phyloP scores from a whole-genome alignment of 1,284 basidiomycete species.

The Ustilago vetiveriae region DNA sequence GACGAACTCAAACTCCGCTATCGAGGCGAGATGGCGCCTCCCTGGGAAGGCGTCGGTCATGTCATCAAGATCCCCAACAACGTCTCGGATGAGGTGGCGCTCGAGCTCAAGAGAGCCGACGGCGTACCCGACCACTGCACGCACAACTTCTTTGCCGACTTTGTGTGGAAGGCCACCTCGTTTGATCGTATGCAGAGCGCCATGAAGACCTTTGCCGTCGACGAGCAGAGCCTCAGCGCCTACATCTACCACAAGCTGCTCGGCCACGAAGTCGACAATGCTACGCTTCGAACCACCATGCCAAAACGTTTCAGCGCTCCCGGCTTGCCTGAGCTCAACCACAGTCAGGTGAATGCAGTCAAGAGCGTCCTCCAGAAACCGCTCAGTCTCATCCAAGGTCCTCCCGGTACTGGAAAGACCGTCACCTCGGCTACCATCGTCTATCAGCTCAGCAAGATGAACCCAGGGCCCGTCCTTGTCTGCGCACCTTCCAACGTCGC shows the following conservation, averaged over 20 bases:
- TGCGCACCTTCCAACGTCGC: slow-evolving; percentile 99
- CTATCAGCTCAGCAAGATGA: slow-evolving; percentile 99
- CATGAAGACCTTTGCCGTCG: slow-evolving; percentile 99
- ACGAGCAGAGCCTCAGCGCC: slow-evolving; percentile 98
- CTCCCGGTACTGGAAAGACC: slow-evolving; percentile 98
- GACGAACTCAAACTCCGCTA: slow-evolving; percentile 94
- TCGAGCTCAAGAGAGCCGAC: slow-evolving; percentile 89
- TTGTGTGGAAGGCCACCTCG: slow-evolving; percentile 99
- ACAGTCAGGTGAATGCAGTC: slow-evolving; percentile 98
- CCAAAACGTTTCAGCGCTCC: slow-evolving; percentile 95
- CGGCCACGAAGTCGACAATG: slow-evolving; percentile 92
- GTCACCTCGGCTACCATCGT: slow-evolving; percentile 99
- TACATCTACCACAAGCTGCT: slow-evolving; percentile 99
- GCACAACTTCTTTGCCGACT: slow-evolving; percentile 93
- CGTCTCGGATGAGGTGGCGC: slow-evolving; percentile 94
- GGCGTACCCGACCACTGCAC: slow-evolving; percentile 95
- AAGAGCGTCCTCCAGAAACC: slow-evolving; percentile 98
- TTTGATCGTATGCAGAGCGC: slow-evolving; percentile 99
- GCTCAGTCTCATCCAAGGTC: slow-evolving; percentile 92
- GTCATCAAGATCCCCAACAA: slow-evolving; percentile 99
- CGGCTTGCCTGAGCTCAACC: slow-evolving; percentile 96
- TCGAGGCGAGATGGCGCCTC: slow-evolving; percentile 78
- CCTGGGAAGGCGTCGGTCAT: slow-evolving; percentile 95
- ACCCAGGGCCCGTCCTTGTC: slow-evolving; percentile 97
- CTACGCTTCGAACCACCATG: slow-evolving; percentile 84